Evolutionary conservation across 768 basidiomycete genomes (phyloP).

Genomic region (Leccinum rimulosum): DNA sequence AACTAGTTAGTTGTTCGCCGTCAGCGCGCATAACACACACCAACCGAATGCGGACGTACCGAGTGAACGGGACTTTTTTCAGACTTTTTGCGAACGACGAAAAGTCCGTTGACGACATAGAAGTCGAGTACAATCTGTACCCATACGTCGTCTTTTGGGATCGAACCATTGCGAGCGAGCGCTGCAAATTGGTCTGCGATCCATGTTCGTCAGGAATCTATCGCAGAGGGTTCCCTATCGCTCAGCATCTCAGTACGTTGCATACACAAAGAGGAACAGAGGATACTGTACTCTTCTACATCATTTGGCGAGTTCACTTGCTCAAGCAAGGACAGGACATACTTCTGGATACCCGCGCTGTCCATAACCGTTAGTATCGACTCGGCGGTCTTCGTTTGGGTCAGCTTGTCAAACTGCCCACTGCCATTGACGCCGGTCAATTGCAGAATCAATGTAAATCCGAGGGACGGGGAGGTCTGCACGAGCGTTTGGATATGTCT

Average conservation of each 20-base stretch:
- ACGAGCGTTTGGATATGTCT: constrained; percentile 74
- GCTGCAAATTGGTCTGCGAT: constrained; percentile 80
- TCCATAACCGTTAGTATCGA: constrained; percentile 75
- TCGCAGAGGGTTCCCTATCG: constrained; percentile 42
- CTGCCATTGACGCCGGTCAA: constrained; percentile 81
- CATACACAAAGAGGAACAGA: constrained; percentile 2
- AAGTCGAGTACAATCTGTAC: constrained; percentile 75
- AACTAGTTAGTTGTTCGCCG: constrained; percentile 37
- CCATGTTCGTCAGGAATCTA: constrained; percentile 70
- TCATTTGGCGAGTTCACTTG: constrained; percentile 54
- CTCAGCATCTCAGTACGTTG: constrained; percentile 13
- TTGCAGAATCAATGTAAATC: constrained; percentile 82
- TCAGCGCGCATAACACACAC: background rate
- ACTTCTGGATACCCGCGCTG: constrained; percentile 68
- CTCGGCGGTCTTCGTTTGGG: constrained; percentile 91
- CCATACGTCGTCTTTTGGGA: constrained; percentile 82
- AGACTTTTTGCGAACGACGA: constrained; percentile 68
- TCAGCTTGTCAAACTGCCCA: constrained; percentile 87
- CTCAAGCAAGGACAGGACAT: constrained; percentile 67
- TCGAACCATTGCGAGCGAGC: constrained; percentile 73
- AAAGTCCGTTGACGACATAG: constrained; percentile 79
- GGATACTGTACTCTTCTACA: constrained; percentile 39
- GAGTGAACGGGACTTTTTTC: constrained; percentile 57
- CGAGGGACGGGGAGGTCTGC: constrained; percentile 70
- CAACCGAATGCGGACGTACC: constrained; percentile 41